Evolutionary conservation across 2,329 filamentous ascomycete species (phyloP), one percentile per base, ranked within the genome.

Genomic region (Tolypocladium endophyticum): DNA sequence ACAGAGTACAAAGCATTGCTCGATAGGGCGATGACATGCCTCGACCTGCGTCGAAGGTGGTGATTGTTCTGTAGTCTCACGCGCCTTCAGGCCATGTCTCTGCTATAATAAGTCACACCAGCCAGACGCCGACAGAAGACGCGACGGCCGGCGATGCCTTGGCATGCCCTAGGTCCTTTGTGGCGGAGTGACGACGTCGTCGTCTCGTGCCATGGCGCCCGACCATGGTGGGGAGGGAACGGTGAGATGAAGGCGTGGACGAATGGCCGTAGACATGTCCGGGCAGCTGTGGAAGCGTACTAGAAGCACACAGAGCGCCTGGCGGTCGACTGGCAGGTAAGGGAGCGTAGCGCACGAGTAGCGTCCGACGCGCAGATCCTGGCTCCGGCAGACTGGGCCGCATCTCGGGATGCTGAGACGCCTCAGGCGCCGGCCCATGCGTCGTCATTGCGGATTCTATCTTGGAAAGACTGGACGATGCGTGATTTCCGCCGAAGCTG

Each of bases 371-470:
- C 47, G 28, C 47, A 52, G 23, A 28, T 23, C 25, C 47, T 55
- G 16, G 23, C 50, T 55, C 58, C 53, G 50, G 50, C 50, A 36
- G 50, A 12, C 50, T 54, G 50, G 50, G 50, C 50, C 30, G 30
- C 20, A 35, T 54, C 30, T 54, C 50, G 50, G 55, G 59, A 58
- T 60, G 45, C 58, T 58, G 56, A 60, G 56, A 58, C 59, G 56
- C 59, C 59, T 58, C 56, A 58, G 59, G 41, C 56, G 41, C 56
- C 39, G 58, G 30, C 16, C 47, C 47, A n/a, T 33, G 47, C 28
- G 30, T 53, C 47, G 47, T 43, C 39, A 43, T 23, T 53, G 50
- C 47, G 50, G 50, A 23, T 54, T 23, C 14, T 23, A 36, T 36
- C 11, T 36, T 30, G 28, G 20, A 33, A 20, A 20, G 28, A 14